These are phyloP conservation scores for Nyctanthes arbortristis DNA, from an alignment of 257 asterid genomes.

Conservation along the genomic window DNA sequence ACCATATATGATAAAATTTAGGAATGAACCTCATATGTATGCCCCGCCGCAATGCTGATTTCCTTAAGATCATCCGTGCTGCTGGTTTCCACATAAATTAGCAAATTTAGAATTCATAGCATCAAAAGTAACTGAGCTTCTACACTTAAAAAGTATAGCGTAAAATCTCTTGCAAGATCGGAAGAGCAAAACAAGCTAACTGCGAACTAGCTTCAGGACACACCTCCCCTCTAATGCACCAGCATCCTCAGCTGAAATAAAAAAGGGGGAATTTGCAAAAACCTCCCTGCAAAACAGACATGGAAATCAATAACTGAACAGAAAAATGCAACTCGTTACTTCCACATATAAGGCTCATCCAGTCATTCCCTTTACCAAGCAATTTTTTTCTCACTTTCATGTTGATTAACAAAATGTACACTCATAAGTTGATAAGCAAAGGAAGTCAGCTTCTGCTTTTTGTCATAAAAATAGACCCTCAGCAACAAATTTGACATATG, in stretches of 20 bases:
- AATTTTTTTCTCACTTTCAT: background rate
- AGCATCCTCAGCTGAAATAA: constrained; percentile 86
- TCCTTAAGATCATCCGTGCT: constrained; percentile 75
- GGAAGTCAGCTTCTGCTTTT: too few relatives aligned
- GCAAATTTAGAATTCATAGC: background rate
- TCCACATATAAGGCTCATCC: background rate
- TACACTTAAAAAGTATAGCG: background rate
- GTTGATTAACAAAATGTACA: constrained; percentile 12
- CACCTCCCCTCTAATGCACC: constrained; percentile 78
- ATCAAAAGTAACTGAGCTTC: background rate
- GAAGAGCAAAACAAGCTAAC: constrained; percentile 24
- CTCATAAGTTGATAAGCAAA: background rate
- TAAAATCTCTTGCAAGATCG: constrained; percentile 3
- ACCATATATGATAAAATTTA: constrained; percentile 5
- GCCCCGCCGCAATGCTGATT: constrained; percentile 79
- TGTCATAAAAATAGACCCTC: too few relatives aligned
- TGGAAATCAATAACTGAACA: constrained; percentile 18
- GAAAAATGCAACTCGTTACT: constrained; percentile 6
- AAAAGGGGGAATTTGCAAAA: constrained; percentile 86
- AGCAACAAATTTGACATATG: too few relatives aligned
- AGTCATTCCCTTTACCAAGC: background rate
- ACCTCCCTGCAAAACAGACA: constrained; percentile 65
- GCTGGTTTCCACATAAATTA: constrained; percentile 42
- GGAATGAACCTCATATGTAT: constrained; percentile 73
- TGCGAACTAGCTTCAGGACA: constrained; percentile 23